Percentiles rank a stretch among this genome's conserved stretches.
Conservation (phyloP, 441 rosid species). For the Codiaeum variegatum region DNA sequence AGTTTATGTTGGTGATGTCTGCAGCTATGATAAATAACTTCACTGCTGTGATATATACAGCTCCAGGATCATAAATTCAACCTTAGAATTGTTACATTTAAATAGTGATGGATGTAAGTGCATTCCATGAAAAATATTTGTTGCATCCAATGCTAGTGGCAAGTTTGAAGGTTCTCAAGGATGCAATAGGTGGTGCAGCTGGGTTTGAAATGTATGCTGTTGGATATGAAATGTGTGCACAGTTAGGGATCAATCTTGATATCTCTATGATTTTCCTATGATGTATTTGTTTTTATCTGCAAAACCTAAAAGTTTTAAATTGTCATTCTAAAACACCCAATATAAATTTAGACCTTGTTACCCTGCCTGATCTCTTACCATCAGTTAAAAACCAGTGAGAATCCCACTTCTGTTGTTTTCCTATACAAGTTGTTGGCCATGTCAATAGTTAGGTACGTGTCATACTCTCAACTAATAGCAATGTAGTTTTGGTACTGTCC, state of each 20-base stretch:
- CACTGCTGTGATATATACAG: not conserved
- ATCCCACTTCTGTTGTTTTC: too few species aligned
- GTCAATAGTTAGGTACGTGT: not conserved
- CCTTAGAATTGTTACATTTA: not conserved
- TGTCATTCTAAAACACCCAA: not conserved
- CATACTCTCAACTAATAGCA: not conserved
- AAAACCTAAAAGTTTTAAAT: not conserved
- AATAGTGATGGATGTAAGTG: not conserved
- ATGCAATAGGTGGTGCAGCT: not conserved
- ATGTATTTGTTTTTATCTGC: not conserved
- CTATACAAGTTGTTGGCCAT: too few species aligned
- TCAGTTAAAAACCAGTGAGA: not conserved
- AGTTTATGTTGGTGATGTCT: not conserved
- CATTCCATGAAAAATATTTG: not conserved
- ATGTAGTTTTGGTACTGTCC: not conserved
- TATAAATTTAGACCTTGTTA: not conserved
- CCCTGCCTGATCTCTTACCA: not conserved
- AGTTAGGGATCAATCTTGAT: not conserved
- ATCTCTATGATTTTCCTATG: not conserved
- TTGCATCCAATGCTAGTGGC: not conserved
- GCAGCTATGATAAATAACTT: not conserved
- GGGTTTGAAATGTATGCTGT: not conserved
- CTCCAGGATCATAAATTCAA: not conserved
- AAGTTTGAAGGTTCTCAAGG: not conserved
- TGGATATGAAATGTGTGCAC: not conserved